Evolutionary conservation across 1,284 basidiomycete species (phyloP).

Genomic region (Trametes pubescens): DNA sequence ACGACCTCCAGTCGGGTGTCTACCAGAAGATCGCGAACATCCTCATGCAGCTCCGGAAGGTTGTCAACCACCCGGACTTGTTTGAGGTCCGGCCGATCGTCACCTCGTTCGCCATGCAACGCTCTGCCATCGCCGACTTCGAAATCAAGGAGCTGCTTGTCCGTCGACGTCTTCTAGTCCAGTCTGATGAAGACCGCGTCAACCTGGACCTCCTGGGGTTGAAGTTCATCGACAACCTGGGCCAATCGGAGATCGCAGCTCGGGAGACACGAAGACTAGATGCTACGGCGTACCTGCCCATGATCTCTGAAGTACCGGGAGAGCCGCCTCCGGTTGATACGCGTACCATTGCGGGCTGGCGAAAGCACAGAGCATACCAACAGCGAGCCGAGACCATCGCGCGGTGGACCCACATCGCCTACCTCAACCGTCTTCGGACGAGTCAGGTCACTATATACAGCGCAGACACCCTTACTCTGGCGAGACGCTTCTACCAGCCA

Average conservation of each 20-base stretch:
- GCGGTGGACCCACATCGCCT: slow-evolving; percentile 76
- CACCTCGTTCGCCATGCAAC: slow-evolving; percentile 90
- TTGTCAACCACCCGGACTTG: slow-evolving; percentile 95
- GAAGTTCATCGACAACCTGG: slow-evolving; percentile 63
- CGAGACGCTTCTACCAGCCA: slow-evolving; percentile 52
- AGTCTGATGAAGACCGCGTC: slow-evolving; percentile 57
- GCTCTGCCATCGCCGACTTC: slow-evolving; percentile 83
- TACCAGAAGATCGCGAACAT: slow-evolving; percentile 96
- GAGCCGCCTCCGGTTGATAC: slow-evolving; percentile 74
- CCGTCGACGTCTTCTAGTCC: slow-evolving; percentile 68
- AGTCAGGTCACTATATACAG: slow-evolving; percentile 69
- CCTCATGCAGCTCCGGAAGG: slow-evolving; percentile 95
- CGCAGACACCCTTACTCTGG: slow-evolving; percentile 61
- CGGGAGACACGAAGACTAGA: slow-evolving; percentile 68
- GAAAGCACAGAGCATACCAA: slow-evolving; percentile 63
- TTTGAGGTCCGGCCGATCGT: slow-evolving; percentile 96
- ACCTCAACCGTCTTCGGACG: slow-evolving; percentile 84
- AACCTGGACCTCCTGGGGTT: slow-evolving; percentile 76
- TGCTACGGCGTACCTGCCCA: slow-evolving; percentile 73
- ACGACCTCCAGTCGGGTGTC: slow-evolving; percentile 86
- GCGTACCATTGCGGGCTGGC: slow-evolving; percentile 81
- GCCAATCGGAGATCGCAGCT: slow-evolving; percentile 61
- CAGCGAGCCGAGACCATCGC: slow-evolving; percentile 61
- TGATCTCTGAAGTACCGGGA: slow-evolving; percentile 61
- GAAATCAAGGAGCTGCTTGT: slow-evolving; percentile 92